phyloP scores from a whole-genome alignment of 768 basidiomycete species.

The Tylopilus plumbeoviolaceoides region DNA sequence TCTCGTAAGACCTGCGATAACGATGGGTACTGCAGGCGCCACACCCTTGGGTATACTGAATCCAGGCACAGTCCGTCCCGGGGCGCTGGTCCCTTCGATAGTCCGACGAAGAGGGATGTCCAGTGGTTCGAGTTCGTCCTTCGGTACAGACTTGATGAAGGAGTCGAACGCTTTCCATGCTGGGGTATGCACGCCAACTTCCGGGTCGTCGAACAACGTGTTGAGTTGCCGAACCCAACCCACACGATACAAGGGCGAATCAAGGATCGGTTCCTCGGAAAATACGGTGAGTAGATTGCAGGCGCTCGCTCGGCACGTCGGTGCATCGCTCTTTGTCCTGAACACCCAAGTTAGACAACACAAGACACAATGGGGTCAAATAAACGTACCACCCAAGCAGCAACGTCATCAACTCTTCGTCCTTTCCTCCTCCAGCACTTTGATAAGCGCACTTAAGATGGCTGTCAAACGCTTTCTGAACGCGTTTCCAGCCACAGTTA shows the following conservation, averaged over 20 bases:
- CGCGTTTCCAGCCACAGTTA: conserved; percentile 90
- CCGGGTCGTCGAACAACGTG: conserved; percentile 73
- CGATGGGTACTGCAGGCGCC: conserved; percentile 77
- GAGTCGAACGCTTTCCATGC: conserved; percentile 81
- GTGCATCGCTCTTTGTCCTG: conserved; percentile 78
- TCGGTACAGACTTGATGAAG: conserved; percentile 86
- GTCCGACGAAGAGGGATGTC: conserved; percentile 86
- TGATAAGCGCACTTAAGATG: conserved; percentile 77
- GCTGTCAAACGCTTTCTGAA: conserved; percentile 77
- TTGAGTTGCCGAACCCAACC: conserved; percentile 95
- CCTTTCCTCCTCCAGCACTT: conserved; percentile 65
- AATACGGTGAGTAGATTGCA: conserved; percentile 76
- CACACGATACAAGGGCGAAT: conserved; percentile 79
- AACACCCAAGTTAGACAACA: not conserved
- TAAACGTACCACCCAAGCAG: conserved; percentile 73
- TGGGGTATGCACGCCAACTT: conserved; percentile 71
- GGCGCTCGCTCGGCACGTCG: conserved; percentile 70
- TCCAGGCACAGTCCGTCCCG: conserved; percentile 76
- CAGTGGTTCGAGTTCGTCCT: conserved; percentile 88
- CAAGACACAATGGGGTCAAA: conserved; percentile 20
- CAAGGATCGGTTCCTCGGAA: conserved; percentile 79
- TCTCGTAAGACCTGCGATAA: conserved; percentile 88
- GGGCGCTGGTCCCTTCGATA: conserved; percentile 78
- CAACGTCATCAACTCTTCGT: conserved; percentile 83
- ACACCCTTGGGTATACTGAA: conserved; percentile 84